Percentiles rank a stretch among this genome's conserved stretches.
phyloP scores from a whole-genome alignment of 2,329 filamentous ascomycete genomes.

The Ilyonectria destructans region DNA sequence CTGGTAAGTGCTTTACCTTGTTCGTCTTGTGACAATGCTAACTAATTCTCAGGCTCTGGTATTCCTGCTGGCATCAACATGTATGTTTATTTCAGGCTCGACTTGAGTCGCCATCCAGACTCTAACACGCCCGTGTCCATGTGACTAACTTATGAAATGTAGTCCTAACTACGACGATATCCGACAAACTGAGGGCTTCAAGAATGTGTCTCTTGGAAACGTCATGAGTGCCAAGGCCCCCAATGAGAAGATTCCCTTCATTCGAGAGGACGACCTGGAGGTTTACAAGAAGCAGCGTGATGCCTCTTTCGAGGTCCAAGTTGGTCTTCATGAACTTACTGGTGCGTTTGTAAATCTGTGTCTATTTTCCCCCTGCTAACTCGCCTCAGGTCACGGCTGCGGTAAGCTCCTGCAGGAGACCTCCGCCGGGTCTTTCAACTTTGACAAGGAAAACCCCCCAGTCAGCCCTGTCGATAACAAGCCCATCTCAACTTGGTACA shows the following conservation, averaged over 20 bases:
- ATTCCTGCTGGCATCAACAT: slow-evolving; percentile 81
- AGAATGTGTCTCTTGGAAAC: slow-evolving; percentile 95
- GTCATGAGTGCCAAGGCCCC: slow-evolving; percentile 92
- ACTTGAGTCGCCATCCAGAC: not conserved
- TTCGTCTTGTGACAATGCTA: slow-evolving; percentile 52
- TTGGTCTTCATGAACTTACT: slow-evolving; percentile 91
- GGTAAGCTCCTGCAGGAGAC: slow-evolving; percentile 96
- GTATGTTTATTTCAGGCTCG: slow-evolving; percentile 44
- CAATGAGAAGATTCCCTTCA: slow-evolving; percentile 93
- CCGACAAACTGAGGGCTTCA: slow-evolving; percentile 88
- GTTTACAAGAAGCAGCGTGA: slow-evolving; percentile 89
- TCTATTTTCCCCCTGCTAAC: slow-evolving; percentile 31
- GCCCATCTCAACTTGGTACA: slow-evolving; percentile 88
- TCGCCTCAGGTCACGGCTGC: slow-evolving; percentile 81
- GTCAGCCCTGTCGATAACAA: slow-evolving; percentile 85
- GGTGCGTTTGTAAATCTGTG: slow-evolving; percentile 51
- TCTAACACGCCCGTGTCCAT: not conserved
- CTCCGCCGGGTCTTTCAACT: slow-evolving; percentile 86
- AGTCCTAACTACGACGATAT: slow-evolving; percentile 82
- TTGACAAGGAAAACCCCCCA: slow-evolving; percentile 86
- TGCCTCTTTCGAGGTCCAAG: slow-evolving; percentile 93
- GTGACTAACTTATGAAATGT: slow-evolving; percentile 26
- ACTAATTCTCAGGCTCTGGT: slow-evolving; percentile 64
- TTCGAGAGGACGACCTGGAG: slow-evolving; percentile 82
- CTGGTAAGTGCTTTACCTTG: slow-evolving; percentile 45